Evolutionary conservation across 352 stramenopile species (phyloP), one percentile per base, ranked within the genome.

Genomic region (Globisporangium nunn): DNA sequence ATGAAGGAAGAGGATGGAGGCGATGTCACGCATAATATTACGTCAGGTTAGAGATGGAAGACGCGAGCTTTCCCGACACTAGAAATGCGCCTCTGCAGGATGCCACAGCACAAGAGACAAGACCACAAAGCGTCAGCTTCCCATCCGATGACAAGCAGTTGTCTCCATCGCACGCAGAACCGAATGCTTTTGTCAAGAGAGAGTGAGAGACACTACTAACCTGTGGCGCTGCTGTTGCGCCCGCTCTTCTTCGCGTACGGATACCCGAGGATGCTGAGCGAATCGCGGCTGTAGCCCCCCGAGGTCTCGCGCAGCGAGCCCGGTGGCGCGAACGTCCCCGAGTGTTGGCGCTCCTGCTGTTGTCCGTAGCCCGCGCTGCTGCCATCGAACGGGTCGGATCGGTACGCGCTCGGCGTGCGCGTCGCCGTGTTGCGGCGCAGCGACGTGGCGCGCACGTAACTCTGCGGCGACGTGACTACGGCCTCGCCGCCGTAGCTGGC

Each of bases 251-350:
- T 88, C 44, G 78, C 78, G 64, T 90, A 87, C 50, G 81, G 81
- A 64, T 93, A 93, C 58, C 76, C 81, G 58, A 93, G 76, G 64
- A 93, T 81, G 67, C 70, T 89, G 58, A 90, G 65, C 33, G 82
- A 91, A 31, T 90, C 80, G 45, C 75, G 72, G 58, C 77, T 88
- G 67, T 91, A 91, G 48, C 83, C 79, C 23, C 23, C 23, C 17
- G 64, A 61, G 56, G 64, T 23, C 23, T 23, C 23, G 23, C 23
- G 23, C 23, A 23, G 80, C 51, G 82, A 71, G 50, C 50, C 2
- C 37, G 35, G 33, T 8, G 33, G 63, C 51, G 63, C 52, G 43
- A 28, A 53, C 47, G 41, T 63, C 52, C 39, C 60, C 30, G 46
- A 52, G 44, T 54, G 54, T 15, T 45, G 35, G 35, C 59, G 51